Conservation (phyloP, 805 yeast genomes). For the Sugiyamaella mastotermitis region DNA sequence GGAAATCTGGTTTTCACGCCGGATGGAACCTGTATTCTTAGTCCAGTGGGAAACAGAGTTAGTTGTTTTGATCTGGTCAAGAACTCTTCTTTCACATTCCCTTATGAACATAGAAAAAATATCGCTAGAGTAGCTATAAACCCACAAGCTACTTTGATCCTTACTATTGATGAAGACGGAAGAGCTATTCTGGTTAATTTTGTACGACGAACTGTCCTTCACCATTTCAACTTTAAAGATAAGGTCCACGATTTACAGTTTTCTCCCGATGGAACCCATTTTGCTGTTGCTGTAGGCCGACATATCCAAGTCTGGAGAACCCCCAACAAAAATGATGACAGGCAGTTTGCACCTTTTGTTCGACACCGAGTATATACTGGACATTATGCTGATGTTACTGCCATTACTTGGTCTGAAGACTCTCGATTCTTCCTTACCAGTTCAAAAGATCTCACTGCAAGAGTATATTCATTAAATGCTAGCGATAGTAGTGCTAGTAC, state of each 20-base stretch:
- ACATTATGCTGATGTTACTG: constrained; percentile 74
- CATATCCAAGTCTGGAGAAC: constrained; percentile 92
- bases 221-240: constrained; percentile 90
- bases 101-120: constrained; percentile 87
- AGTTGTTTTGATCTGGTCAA: constrained; percentile 80
- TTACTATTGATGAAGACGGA: constrained; percentile 87
- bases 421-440: constrained; percentile 82
- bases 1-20: constrained; percentile 85
- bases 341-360: constrained; percentile 94
- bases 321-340: constrained; percentile 70
- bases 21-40: constrained; percentile 76
- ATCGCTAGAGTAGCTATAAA: constrained; percentile 76
- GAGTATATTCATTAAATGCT: constrained; percentile 69
- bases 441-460: constrained; percentile 84
- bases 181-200: constrained; percentile 89
- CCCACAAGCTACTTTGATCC: constrained; percentile 68
- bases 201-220: constrained; percentile 73
- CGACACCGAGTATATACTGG: constrained; percentile 89
- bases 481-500: constrained; percentile 72
- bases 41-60: constrained; percentile 94
- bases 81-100: constrained; percentile 81
- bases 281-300: constrained; percentile 80
- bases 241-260: constrained; percentile 68
- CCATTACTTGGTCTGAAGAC: constrained; percentile 85
- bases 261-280: constrained; percentile 80